Conservation (phyloP, 192 early-diverging fungal species). For the Allomyces arbusculus region DNA sequence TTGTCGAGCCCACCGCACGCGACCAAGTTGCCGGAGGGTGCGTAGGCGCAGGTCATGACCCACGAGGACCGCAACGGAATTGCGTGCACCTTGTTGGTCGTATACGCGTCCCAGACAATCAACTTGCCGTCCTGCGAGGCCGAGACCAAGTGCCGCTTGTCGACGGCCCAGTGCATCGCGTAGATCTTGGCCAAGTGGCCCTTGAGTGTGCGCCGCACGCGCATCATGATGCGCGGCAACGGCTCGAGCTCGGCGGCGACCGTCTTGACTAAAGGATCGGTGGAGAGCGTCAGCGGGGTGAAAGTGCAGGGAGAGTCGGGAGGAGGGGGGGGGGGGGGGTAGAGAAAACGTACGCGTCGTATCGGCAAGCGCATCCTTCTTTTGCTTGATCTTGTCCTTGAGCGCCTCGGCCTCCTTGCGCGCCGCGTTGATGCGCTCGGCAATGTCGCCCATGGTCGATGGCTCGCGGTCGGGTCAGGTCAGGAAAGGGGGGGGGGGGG, state of each 20-base stretch:
- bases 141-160: conserved; percentile 90
- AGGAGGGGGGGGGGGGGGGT: neutral
- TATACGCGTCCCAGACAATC: conserved; percentile 98
- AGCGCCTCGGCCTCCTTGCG: conserved; percentile 85
- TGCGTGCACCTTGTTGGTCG: conserved; percentile 97
- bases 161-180: conserved; percentile 96
- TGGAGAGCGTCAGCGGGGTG: no score
- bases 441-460: conserved; percentile 51
- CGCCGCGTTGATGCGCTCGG: conserved; percentile 71
- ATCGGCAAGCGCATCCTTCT: conserved; percentile 82
- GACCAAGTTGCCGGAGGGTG: conserved; percentile 93
- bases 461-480: neutral
- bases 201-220: conserved; percentile 87
- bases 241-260: conserved; percentile 72
- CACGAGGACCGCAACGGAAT: conserved; percentile 96
- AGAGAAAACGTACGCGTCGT: conserved; percentile 58
- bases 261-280: conserved; percentile 70
- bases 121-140: conserved; percentile 99
- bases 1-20: conserved; percentile 99
- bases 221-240: conserved; percentile 78
- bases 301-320: neutral
- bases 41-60: conserved; percentile 99
- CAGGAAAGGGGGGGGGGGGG: neutral
- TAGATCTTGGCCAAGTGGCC: conserved; percentile 99
- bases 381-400: conserved; percentile 90